These are phyloP conservation scores for Talaromyces sp. DNA, from an alignment of 2,329 filamentous ascomycete species.

Conservation along the genomic window DNA sequence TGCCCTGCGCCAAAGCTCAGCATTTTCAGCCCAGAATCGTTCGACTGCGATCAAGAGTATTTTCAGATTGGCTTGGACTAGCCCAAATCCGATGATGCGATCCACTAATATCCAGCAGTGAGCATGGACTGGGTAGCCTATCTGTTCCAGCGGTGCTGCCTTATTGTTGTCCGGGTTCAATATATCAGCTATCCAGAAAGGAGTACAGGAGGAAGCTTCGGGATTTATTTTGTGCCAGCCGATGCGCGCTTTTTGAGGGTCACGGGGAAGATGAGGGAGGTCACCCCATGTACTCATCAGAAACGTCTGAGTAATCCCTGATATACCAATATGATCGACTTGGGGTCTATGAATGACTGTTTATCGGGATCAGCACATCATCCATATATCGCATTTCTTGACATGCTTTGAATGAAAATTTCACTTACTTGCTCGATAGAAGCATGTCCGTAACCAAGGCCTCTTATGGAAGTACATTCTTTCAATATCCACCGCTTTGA, in stretches of 20 bases:
- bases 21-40: conserved; percentile 17
- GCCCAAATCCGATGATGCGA: conserved; percentile 19
- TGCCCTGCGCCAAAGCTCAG: conserved; percentile 8
- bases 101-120: conserved; percentile 23
- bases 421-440: no score
- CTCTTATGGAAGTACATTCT: no score
- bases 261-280: conserved; percentile 6
- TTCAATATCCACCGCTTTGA: no score
- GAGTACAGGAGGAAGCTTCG: no score
- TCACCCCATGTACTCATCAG: no score
- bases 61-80: conserved; percentile 18
- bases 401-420: no score
- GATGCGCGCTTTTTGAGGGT: conserved; percentile 12
- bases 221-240: no score
- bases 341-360: conserved; percentile 15
- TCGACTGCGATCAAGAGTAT: conserved; percentile 9
- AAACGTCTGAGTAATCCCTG: conserved; percentile 15
- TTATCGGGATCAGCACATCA: not conserved
- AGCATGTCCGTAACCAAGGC: no score
- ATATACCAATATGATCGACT: conserved; percentile 12
- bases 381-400: no score
- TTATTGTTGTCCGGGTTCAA: conserved; percentile 23
- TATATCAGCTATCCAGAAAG: conserved; percentile 10
- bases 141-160: not conserved
- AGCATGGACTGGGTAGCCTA: conserved; percentile 20